Evolutionary conservation across 495 filamentous ascomycete species (phyloP).

Genomic region (Cenococcum geophilum): DNA sequence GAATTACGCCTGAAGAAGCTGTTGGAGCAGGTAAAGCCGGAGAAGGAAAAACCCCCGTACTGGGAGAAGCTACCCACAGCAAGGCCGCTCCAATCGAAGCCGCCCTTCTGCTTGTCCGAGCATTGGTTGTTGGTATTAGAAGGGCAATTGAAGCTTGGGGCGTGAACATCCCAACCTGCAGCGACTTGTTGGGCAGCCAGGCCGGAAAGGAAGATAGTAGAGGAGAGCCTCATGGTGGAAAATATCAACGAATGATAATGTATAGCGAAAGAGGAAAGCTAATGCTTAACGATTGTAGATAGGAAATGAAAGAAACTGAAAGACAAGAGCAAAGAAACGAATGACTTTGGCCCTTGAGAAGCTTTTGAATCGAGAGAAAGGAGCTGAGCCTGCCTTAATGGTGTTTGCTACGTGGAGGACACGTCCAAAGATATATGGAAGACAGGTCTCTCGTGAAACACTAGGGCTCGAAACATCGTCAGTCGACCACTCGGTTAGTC

Average conservation of each 20-base stretch:
- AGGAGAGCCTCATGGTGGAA: constrained; percentile 32
- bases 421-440: constrained; percentile 23
- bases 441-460: constrained; percentile 12
- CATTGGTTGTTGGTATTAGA: constrained; percentile 73
- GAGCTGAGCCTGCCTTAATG: constrained; percentile 14
- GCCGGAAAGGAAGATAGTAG: constrained; percentile 48
- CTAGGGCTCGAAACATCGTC: constrained; percentile 9
- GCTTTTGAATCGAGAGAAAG: constrained; percentile 8
- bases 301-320: constrained; percentile 8
- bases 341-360: constrained; percentile 28
- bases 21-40: constrained; percentile 59
- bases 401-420: background rate
- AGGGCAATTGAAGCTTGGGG: constrained; percentile 57
- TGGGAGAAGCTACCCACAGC: constrained; percentile 52
- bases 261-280: constrained; percentile 27
- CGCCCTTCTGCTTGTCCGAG: constrained; percentile 54
- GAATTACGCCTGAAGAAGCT: constrained; percentile 45
- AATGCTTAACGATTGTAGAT: constrained; percentile 28
- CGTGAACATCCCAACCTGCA: constrained; percentile 56
- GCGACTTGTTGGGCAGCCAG: constrained; percentile 54
- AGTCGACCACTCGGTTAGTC: constrained; percentile 3
- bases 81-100: constrained; percentile 67
- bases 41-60: constrained; percentile 70
- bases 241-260: constrained; percentile 28
- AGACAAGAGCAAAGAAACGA: constrained; percentile 28